Base-by-base conservation (phyloP, 2,329 filamentous ascomycete species). In the Simplicillium sp. region DNA sequence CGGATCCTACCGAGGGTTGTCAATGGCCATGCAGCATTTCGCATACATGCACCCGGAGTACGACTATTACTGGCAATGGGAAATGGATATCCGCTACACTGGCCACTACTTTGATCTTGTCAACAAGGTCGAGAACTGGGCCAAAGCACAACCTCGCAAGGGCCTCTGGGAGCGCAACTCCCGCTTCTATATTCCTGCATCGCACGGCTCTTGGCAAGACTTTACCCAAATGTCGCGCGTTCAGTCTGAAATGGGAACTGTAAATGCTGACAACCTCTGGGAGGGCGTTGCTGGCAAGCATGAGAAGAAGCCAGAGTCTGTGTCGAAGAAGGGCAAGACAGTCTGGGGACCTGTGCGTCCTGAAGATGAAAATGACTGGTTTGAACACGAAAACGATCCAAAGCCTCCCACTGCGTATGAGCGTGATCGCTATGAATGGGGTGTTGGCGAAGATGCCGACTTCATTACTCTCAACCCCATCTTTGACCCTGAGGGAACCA, bases 1-100 rank as follows among this genome's bases (percentile, higher is more conserved):
- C 58, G 89, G 89, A 14, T 87, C 94, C 8, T 97, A 97, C 64
- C 84, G 92, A 39, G 89, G 87, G 41, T 77, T 92, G 9, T 87
- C 88, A 53, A 94, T 97, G 87, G 87, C 89, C 0, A 81, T 97
- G 67, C 89, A 96, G 55, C 85, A 90, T 60, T 97, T 97, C 58
- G 86, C 89, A 6, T 80, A 89, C 54, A 75, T 79, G 52, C 88
- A 95, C 60, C 84, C 86, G 1, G 88, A 94, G 58, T 95, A 89
- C 55, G 87, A 94, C 37, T 86, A 80, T 63, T 87, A 88, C 61
- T 95, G 88, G 88, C 86, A 94, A 50, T 94, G 88, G 86, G 88
- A 95, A 60, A 90, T 94, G 82, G 88, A 95, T 54, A 79, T 89
- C 35, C 81, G 87, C 25, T 94, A 94, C 59, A 92, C 84, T 0